Evolutionary conservation across 139 green algal genomes (phyloP).

Genomic region (Chlamydomonas sp.): DNA sequence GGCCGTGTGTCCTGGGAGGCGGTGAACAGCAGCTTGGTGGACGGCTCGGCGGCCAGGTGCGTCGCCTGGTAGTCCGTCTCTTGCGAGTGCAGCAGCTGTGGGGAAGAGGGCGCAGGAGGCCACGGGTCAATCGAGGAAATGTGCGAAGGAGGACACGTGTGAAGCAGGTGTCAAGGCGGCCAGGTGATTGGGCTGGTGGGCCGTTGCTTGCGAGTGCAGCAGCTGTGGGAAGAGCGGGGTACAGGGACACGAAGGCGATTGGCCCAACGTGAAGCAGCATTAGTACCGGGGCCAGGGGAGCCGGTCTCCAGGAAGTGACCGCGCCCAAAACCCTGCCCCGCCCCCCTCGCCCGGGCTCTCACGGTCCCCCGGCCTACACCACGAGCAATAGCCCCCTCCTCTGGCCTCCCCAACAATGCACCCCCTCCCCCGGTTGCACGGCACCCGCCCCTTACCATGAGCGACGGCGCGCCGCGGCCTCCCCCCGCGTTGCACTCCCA

Average conservation of each 20-base stretch:
- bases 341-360: not conserved
- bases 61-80: conserved; percentile 49
- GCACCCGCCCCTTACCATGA: conserved; percentile 42
- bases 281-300: too few relatives aligned
- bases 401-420: conserved; percentile 53
- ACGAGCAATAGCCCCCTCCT: not conserved
- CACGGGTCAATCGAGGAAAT: too few relatives aligned
- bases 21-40: conserved; percentile 46
- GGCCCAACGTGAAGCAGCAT: too few relatives aligned
- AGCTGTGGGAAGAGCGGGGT: conserved; percentile 38
- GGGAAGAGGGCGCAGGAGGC: not conserved
- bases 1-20: conserved; percentile 29
- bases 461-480: conserved; percentile 46
- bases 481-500: conserved; percentile 69
- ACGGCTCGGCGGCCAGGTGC: conserved; percentile 54
- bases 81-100: conserved; percentile 67
- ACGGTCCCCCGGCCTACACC: not conserved
- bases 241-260: not conserved
- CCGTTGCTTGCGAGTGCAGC: conserved; percentile 65
- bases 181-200: conserved; percentile 44
- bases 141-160: too few relatives aligned
- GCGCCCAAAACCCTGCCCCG: not conserved
- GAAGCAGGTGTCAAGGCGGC: not conserved
- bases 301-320: too few relatives aligned
- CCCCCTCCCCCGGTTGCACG: conserved; percentile 75